Percentiles rank a stretch among this genome's conserved stretches.
Evolutionary conservation across 2,329 filamentous ascomycete genomes (phyloP).

Genomic region (Cordyceps pruinosa): DNA sequence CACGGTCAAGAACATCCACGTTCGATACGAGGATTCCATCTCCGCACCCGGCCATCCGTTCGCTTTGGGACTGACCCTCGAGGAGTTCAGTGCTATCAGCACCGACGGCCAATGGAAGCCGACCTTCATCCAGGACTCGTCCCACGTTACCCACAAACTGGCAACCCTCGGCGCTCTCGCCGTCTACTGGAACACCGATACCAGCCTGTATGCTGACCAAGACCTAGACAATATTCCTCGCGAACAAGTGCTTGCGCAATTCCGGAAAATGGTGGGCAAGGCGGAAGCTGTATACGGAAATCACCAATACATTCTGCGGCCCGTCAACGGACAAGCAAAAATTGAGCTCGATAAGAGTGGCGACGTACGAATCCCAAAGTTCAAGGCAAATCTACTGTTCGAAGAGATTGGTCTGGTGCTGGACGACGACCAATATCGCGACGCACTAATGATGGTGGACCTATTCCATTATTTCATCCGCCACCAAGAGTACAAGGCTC

Average conservation of each 20-base stretch:
- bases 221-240: conserved; percentile 57
- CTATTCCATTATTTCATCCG: conserved; percentile 97
- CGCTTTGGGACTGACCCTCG: conserved; percentile 81
- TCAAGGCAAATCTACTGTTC: conserved; percentile 87
- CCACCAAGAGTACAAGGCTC: conserved; percentile 92
- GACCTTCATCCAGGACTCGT: conserved; percentile 87
- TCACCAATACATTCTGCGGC: conserved; percentile 93
- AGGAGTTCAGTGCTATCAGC: conserved; percentile 95
- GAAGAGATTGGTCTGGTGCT: conserved; percentile 97
- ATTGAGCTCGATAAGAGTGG: conserved; percentile 93
- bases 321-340: conserved; percentile 90
- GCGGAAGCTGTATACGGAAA: conserved; percentile 49
- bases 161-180: conserved; percentile 84
- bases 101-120: conserved; percentile 93
- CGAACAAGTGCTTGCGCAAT: conserved; percentile 67
- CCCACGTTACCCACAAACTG: conserved; percentile 81
- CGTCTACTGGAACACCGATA: conserved; percentile 97
- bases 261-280: conserved; percentile 73
- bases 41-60: conserved; percentile 94
- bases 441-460: conserved; percentile 96
- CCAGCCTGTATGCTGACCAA: conserved; percentile 53
- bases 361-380: conserved; percentile 68
- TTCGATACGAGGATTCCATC: conserved; percentile 96
- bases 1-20: conserved; percentile 95
- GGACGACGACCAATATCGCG: conserved; percentile 94